These are phyloP conservation scores for Porcisia deanei DNA, from an alignment of 208 protist genomes.

Conservation along the genomic window DNA sequence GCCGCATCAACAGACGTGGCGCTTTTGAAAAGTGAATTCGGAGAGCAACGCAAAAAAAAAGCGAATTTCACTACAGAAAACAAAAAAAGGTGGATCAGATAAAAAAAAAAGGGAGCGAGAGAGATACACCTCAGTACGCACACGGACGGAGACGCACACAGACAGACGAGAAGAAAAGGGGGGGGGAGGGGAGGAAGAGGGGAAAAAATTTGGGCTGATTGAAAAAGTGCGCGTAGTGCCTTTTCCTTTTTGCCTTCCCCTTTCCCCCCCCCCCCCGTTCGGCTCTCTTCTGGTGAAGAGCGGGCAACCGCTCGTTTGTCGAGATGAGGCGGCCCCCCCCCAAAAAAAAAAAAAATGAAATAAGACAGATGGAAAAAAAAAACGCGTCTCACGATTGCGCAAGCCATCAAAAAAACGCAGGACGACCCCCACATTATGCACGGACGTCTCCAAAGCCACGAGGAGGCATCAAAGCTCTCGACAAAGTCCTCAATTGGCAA, in stretches of 20 bases:
- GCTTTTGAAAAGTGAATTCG: too few species aligned
- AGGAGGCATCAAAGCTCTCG: background rate
- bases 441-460: background rate
- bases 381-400: background rate
- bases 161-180: conserved; percentile 11
- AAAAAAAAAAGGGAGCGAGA: background rate
- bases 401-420: background rate
- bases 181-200: background rate
- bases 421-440: background rate
- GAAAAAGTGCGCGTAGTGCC: background rate
- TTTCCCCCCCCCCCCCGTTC: background rate
- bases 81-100: background rate
- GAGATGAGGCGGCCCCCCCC: background rate
- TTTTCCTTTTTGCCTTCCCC: background rate
- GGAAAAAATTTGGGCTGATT: background rate
- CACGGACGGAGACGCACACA: background rate
- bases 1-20: too few species aligned
- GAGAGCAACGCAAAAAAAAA: background rate
- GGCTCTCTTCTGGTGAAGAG: background rate
- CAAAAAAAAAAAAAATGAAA: background rate
- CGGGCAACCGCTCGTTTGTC: background rate
- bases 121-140: background rate
- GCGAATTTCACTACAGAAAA: background rate
- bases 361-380: too few species aligned
- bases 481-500: background rate